phyloP scores from a whole-genome alignment of 208 protist species.

The Trypanosoma scelopori region DNA sequence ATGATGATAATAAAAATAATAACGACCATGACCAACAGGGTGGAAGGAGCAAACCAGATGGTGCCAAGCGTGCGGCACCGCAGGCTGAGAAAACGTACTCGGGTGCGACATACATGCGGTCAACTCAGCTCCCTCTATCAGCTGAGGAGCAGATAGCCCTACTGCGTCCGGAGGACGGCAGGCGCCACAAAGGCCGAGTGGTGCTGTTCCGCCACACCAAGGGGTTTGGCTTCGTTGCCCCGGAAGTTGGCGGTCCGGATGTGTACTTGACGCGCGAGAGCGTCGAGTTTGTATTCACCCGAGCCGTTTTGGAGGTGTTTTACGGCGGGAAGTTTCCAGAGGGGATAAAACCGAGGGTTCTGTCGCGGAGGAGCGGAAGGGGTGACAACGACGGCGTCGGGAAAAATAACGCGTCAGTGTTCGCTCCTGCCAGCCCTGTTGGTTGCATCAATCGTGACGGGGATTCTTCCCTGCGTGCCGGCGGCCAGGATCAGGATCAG shows the following conservation, averaged over 20 bases:
- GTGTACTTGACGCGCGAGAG: conserved; percentile 76
- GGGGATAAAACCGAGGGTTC: conserved; percentile 2
- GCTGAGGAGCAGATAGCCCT: conserved; percentile 66
- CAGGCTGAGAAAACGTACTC: too few relatives aligned
- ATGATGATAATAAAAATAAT: conserved; percentile 7
- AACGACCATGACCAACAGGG: conserved; percentile 1
- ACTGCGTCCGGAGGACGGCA: conserved; percentile 63
- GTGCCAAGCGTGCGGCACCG: too few relatives aligned
- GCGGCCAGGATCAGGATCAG: not conserved
- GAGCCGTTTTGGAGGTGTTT: conserved; percentile 51
- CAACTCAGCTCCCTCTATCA: conserved; percentile 17
- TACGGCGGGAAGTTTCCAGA: conserved; percentile 24
- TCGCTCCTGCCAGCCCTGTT: too few relatives aligned
- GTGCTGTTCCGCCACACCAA: conserved; percentile 66
- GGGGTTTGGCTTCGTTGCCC: conserved; percentile 77
- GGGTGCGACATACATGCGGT: too few relatives aligned
- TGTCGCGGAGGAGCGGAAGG: not conserved
- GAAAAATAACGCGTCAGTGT: too few relatives aligned
- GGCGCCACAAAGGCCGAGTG: conserved; percentile 50
- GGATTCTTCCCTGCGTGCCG: too few relatives aligned
- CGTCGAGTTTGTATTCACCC: conserved; percentile 63
- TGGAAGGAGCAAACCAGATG: not conserved
- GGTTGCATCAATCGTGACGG: not conserved
- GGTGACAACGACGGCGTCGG: not conserved
- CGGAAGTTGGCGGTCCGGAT: conserved; percentile 72